Evolutionary conservation across 805 yeast genomes (phyloP), one percentile per base, ranked within the genome.

Genomic region (Yarrowia sp.): DNA sequence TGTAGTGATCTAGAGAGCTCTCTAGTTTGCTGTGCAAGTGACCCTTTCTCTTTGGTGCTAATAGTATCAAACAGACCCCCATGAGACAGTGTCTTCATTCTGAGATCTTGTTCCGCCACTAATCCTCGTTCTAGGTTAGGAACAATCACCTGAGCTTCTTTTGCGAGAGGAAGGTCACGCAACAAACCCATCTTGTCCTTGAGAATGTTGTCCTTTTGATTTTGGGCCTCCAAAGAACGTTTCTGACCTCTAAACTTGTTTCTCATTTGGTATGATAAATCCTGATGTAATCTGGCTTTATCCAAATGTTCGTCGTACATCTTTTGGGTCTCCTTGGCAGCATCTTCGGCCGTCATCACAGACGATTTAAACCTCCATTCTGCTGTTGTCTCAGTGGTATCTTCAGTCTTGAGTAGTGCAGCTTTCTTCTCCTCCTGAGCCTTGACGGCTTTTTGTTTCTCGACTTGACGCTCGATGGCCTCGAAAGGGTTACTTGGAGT

Each of bases 111-210:
- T 10, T 38, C 19, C 4, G 61, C 61, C 11, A 26, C 21, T 2
- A 26, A n/a, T 3, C 61, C 61, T 10, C 40, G 36, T 11, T 54
- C 61, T 26, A 54, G 14, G 2, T 10, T 6, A 12, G 61, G 61
- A 12, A 54, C 26, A 4, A 54, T 9, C 10, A 36, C 61, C 16
- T 54, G 61, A 7, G 46, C 46, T 17, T 54, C 61, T 2, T 26
- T 17, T 9, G 46, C 61, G 3, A 54, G 24, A 3, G 44, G 61
- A 9, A 54, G 8, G 24, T 28, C 46, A 4, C 61, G 43, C 19
- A 54, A n/a, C 0, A 54, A 46, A 1, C 61, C 61, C 61, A 54
- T 54, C 14, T 54, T 54, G 26, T 54, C 46, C 36, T 54, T 54
- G 17, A 54, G 36, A 24, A 54, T 8, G 24, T 11, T 54, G 9